phyloP scores from a whole-genome alignment of 2,329 filamentous ascomycete species.

The Epichloe glyceriae region DNA sequence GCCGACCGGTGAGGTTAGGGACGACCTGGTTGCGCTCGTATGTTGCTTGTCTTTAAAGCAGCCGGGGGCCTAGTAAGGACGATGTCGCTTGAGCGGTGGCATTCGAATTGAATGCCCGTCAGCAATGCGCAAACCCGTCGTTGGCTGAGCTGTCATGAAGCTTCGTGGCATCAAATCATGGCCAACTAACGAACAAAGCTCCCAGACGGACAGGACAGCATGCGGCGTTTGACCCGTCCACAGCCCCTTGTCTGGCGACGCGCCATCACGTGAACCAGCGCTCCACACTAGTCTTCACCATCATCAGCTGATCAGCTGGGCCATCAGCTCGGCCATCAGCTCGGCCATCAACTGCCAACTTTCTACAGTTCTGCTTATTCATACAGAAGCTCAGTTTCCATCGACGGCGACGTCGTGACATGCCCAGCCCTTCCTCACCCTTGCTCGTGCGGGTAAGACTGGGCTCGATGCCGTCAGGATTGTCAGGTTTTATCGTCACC shows the following conservation, averaged over 20 bases:
- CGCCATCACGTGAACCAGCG: neutral
- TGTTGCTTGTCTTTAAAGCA: neutral
- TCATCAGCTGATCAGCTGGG: too few relatives aligned
- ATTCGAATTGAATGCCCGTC: neutral
- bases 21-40: neutral
- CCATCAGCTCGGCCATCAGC: too few relatives aligned
- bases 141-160: neutral
- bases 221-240: neutral
- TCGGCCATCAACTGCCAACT: too few relatives aligned
- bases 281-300: too few relatives aligned
- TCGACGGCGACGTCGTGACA: too few relatives aligned
- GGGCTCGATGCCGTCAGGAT: too few relatives aligned
- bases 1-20: neutral
- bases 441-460: too few relatives aligned
- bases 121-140: neutral
- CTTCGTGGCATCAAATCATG: neutral
- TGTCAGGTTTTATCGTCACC: too few relatives aligned
- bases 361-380: too few relatives aligned
- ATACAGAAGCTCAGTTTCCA: too few relatives aligned
- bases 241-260: neutral
- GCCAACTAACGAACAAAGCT: neutral
- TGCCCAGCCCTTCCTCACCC: too few relatives aligned
- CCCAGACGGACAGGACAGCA: neutral
- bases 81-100: neutral
- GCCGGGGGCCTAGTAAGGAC: neutral